Percentiles rank a stretch among this genome's conserved stretches.
Evolutionary conservation across 257 asterid genomes (phyloP).

Genomic region (Scutellaria galericulata): DNA sequence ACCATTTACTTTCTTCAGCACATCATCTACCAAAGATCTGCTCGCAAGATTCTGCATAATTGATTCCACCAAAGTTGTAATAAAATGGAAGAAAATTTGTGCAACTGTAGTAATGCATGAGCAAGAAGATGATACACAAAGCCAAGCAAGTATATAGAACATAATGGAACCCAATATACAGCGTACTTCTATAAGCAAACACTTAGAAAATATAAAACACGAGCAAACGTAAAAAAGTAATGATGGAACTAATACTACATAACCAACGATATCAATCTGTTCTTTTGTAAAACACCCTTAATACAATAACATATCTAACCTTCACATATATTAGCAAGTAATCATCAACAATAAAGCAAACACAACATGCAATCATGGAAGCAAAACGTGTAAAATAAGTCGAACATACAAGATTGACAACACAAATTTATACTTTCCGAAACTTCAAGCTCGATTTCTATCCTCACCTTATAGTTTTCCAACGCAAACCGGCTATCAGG

Average conservation of each 20-base stretch:
- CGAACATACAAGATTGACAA: background rate
- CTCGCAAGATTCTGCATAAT: constrained; percentile 81
- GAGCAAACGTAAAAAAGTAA: background rate
- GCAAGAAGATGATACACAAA: background rate
- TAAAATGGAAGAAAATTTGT: background rate
- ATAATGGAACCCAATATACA: background rate
- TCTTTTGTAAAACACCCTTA: background rate
- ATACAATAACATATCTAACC: background rate
- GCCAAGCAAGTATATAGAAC: background rate
- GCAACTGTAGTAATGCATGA: background rate
- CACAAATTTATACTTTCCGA: background rate
- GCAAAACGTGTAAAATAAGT: background rate
- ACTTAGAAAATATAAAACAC: background rate
- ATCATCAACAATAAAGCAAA: background rate
- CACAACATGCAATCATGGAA: background rate
- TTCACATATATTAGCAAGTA: constrained; percentile 4
- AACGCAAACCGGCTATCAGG: constrained; percentile 86
- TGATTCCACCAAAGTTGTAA: constrained; percentile 9
- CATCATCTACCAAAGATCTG: constrained; percentile 91
- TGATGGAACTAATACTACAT: background rate
- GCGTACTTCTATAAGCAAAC: background rate
- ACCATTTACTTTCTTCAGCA: constrained; percentile 73
- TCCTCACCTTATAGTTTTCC: constrained; percentile 90
- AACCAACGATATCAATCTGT: background rate
- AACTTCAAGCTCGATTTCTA: background rate